phyloP scores from a whole-genome alignment of 345 rosid genomes.

The Kandelia obovata region DNA sequence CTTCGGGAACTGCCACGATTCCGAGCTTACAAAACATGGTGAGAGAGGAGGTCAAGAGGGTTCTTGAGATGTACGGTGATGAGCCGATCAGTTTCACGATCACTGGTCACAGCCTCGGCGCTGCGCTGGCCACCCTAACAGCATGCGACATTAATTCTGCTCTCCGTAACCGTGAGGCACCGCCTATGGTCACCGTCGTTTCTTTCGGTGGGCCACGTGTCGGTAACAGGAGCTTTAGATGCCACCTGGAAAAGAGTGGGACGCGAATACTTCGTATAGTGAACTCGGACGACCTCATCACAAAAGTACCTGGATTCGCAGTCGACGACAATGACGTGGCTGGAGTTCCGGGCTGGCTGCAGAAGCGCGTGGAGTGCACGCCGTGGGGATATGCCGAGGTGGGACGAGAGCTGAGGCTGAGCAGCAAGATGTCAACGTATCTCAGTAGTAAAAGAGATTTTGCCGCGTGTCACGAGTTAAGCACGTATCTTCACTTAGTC shows the following conservation, averaged over 20 bases:
- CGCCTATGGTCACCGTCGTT: conserved; percentile 18
- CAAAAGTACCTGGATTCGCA: conserved; percentile 29
- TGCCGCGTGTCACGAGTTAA: conserved; percentile 84
- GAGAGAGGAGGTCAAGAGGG: conserved; percentile 50
- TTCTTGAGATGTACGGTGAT: conserved; percentile 55
- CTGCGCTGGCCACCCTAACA: conserved; percentile 72
- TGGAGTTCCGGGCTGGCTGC: conserved; percentile 52
- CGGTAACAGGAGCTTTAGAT: conserved; percentile 23
- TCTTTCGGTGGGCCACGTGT: conserved; percentile 35
- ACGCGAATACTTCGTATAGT: conserved; percentile 22
- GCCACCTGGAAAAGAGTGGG: conserved; percentile 20
- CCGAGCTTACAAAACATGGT: conserved; percentile 65
- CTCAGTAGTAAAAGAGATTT: conserved; percentile 40
- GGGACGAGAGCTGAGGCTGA: conserved; percentile 68
- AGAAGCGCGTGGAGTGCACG: conserved; percentile 50
- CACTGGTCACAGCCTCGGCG: conserved; percentile 94
- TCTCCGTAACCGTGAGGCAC: background rate
- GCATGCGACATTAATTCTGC: conserved; percentile 39
- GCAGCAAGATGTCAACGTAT: conserved; percentile 66
- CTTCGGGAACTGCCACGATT: conserved; percentile 49
- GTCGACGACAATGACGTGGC: background rate
- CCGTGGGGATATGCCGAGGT: conserved; percentile 81
- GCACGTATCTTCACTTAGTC: conserved; percentile 70
- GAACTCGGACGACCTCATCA: conserved; percentile 29
- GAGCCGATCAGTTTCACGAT: conserved; percentile 80